Evolutionary conservation across 2,329 filamentous ascomycete genomes (phyloP), one percentile per base, ranked within the genome.

Genomic region (Sporothrix luriei): DNA sequence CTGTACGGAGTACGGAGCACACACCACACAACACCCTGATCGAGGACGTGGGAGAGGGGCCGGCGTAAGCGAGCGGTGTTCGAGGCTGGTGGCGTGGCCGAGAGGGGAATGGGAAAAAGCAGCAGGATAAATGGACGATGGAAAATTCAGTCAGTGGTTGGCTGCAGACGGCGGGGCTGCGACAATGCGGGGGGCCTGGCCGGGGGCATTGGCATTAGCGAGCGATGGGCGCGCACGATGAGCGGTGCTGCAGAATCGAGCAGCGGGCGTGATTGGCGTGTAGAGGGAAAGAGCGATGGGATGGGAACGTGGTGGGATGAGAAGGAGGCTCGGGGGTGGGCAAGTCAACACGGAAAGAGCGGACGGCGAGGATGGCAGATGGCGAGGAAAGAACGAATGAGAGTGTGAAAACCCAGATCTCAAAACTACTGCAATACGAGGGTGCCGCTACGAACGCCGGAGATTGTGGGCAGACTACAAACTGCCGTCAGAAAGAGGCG

Each of bases 141-240:
- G 19, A 62, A 54, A 65, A 57, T 68, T 68, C 59, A 69, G 61
- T 40, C 49, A 38, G 24, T 61, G 19, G 61, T 66, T 66, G 70
- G 70, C 46, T 55, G 52, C 57, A 64, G 29, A 43, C 61, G 66
- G 70, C 66, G 70, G 70, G 70, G 70, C 70, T 71, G 68, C 49
- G 43, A 59, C 70, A 70, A 68, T 57, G 65, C 68, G 70, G 70
- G 68, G 67, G 46, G n/a, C 14, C 24, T 64, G 48, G 55, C 46
- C 26, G 33, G 57, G 57, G 57, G 48, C n/a, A n/a, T n/a, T n/a
- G n/a, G 33, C 43, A 55, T 19, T 48, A 54, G 26, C 57, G 55
- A 64, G 16, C 57, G 19, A 48, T 46, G 51, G 46, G 5, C 26
- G 40, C 16, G 43, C 19, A 26, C 24, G 24, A 51, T 21, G 29